Evolutionary conservation across 371 early-diverging fungal species (phyloP).

Genomic region (Entomophthora muscae): DNA sequence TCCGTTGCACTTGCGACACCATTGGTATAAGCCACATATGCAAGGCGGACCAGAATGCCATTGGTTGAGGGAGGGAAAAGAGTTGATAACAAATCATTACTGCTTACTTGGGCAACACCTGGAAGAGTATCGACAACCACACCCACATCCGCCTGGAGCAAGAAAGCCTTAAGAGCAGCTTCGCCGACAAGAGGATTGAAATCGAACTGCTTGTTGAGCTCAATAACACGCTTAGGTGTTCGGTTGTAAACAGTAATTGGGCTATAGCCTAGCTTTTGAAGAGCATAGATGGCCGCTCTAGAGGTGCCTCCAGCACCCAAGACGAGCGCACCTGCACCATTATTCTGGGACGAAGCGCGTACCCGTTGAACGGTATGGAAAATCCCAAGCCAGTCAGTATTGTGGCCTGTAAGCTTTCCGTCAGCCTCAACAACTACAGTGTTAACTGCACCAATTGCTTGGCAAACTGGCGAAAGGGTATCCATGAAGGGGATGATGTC

Average conservation of each 20-base stretch:
- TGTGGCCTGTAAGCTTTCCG: constrained; percentile 52
- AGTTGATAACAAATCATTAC: not conserved
- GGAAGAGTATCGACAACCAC: constrained; percentile 6
- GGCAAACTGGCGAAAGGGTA: constrained; percentile 50
- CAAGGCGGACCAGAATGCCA: not conserved
- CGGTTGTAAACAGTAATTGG: constrained; percentile 75
- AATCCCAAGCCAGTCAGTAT: constrained; percentile 91
- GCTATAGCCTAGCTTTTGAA: constrained; percentile 48
- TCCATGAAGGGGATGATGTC: constrained; percentile 55
- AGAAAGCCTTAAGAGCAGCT: not conserved
- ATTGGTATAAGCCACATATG: not conserved
- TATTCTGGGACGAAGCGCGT: not conserved
- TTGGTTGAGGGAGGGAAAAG: not conserved
- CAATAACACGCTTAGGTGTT: constrained; percentile 50
- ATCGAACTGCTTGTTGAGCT: constrained; percentile 43
- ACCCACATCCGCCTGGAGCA: not conserved
- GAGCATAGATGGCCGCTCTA: constrained; percentile 77
- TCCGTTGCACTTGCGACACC: not conserved
- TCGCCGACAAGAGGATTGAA: not conserved
- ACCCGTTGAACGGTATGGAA: constrained; percentile 13
- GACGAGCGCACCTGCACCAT: constrained; percentile 32
- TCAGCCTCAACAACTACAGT: constrained; percentile 34
- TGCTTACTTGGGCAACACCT: not conserved
- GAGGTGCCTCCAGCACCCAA: constrained; percentile 96
- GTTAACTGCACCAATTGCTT: constrained; percentile 84